Evolutionary conservation across 1,284 basidiomycete species (phyloP).

Genomic region (Macrocystidia cucumis): DNA sequence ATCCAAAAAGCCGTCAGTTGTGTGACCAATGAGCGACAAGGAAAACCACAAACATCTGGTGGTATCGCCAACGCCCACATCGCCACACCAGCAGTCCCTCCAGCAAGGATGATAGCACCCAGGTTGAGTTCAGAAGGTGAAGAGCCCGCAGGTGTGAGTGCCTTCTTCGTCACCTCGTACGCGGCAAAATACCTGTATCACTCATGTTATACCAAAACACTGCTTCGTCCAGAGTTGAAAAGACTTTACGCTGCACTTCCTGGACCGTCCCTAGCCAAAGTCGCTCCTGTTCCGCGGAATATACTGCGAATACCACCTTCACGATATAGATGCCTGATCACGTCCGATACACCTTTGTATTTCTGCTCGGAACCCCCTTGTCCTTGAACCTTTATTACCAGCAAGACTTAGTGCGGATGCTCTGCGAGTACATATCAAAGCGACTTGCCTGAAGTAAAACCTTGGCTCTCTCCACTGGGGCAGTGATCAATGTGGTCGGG

Average conservation of each 20-base stretch:
- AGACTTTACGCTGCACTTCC: slow-evolving; percentile 87
- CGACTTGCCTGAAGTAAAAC: slow-evolving; percentile 79
- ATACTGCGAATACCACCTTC: slow-evolving; percentile 93
- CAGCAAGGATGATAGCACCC: slow-evolving; percentile 84
- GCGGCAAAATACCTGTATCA: slow-evolving; percentile 85
- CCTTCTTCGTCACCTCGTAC: slow-evolving; percentile 91
- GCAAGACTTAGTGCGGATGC: slow-evolving; percentile 4
- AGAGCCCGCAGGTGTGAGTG: slow-evolving; percentile 72
- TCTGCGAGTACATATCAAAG: background rate
- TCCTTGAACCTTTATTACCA: slow-evolving; percentile 69
- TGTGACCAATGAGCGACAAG: slow-evolving; percentile 1
- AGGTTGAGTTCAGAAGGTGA: slow-evolving; percentile 81
- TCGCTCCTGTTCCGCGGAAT: slow-evolving; percentile 90
- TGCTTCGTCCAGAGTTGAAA: background rate
- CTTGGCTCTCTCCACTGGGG: slow-evolving; percentile 96
- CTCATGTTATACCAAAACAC: slow-evolving; percentile 4
- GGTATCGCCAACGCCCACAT: slow-evolving; percentile 98
- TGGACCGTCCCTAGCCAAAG: slow-evolving; percentile 91
- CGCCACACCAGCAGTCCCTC: slow-evolving; percentile 92
- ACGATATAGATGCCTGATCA: slow-evolving; percentile 86
- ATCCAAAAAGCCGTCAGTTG: slow-evolving; percentile 1
- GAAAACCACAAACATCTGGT: slow-evolving; percentile 66
- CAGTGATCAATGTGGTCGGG: slow-evolving; percentile 88
- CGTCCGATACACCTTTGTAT: slow-evolving; percentile 92
- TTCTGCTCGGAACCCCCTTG: slow-evolving; percentile 68